These are phyloP conservation scores for Xylariaceae sp. DNA, from an alignment of 2,329 filamentous ascomycete species.

Conservation along the genomic window DNA sequence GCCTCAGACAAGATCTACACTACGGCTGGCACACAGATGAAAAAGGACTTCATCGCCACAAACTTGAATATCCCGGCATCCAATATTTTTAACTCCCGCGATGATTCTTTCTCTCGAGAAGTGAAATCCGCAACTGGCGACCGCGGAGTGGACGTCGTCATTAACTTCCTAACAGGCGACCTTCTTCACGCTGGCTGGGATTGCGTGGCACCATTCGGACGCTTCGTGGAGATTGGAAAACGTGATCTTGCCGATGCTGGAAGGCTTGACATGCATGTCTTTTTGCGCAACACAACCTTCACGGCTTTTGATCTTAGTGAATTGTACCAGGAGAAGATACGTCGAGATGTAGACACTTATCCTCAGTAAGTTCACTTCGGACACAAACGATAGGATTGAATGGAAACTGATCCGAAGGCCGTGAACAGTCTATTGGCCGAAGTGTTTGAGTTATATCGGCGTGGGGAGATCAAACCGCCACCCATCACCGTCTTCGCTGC, in stretches of 20 bases:
- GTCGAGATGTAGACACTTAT: conserved; percentile 3
- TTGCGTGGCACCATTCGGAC: neutral
- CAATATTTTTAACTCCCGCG: conserved; percentile 33
- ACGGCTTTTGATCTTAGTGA: conserved; percentile 3
- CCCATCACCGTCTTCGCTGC: conserved; percentile 16
- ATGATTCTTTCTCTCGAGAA: conserved; percentile 27
- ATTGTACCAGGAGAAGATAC: neutral
- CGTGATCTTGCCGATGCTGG: conserved; percentile 2
- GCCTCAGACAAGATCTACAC: conserved; percentile 29
- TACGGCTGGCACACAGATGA: conserved; percentile 25
- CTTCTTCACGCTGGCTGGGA: conserved; percentile 27
- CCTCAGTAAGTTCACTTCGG: neutral
- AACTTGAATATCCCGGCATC: conserved; percentile 24
- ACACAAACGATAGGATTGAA: too few species aligned
- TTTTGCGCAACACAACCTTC: neutral
- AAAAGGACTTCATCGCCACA: conserved; percentile 24
- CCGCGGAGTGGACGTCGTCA: conserved; percentile 38
- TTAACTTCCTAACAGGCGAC: conserved; percentile 45
- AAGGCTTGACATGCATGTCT: conserved; percentile 1
- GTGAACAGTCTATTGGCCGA: too few species aligned
- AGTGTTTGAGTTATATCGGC: conserved; percentile 13
- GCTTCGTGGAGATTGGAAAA: conserved; percentile 4
- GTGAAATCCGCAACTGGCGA: conserved; percentile 26
- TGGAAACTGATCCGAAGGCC: too few species aligned
- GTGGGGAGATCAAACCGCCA: conserved; percentile 5